Base-by-base conservation (phyloP, 345 rosid species). In the Citrus australasica region DNA sequence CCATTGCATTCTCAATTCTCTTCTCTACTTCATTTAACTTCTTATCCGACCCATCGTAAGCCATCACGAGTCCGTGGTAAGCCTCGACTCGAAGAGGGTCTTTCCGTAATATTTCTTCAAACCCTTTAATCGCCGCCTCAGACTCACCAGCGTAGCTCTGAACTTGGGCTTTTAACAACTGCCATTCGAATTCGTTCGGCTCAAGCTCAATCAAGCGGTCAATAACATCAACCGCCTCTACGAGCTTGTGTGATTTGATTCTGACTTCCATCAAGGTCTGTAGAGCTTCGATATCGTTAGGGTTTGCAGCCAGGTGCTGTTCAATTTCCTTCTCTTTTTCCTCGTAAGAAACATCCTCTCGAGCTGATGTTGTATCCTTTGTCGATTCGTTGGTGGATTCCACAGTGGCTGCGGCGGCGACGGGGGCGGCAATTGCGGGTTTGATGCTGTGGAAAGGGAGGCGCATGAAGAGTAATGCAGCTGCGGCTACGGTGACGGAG, bases 1-100 rank as follows among this genome's bases (percentile, higher is more conserved):
- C 84, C 93, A 95, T 93, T 3, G 98, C 97, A 17, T 17, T 79
- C 74, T 86, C 86, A 61, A 92, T 88, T 75, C 97, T 84, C 79
- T 83, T 85, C 82, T 91, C 78, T 77, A 95, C 79, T 8, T 60
- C 88, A 56, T 77, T 80, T 75, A 92, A 58, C 46, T 84, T 84
- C 1, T 22, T 69, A 9, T 92, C 95, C 0, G 93, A 76, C 9
- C 93, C 98, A 2, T 92, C 82, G 53, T 81, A 78, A 10, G 88
- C 93, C 94, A 91, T 90, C 70, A 90, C 89, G 5, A 95, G 85
- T 4, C 98, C 99, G 56, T 93, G 98, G 67, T 87, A 95, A 7
- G 98, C 98, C 82, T 95, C 98, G 3, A 95, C 93, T 7, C 97
- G 88, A 80, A 87, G 83, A 0, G 96, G 97, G 6, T 92, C 97